These are phyloP conservation scores for Kuraishia capsulata DNA, from an alignment of 805 yeast species.

Conservation along the genomic window DNA sequence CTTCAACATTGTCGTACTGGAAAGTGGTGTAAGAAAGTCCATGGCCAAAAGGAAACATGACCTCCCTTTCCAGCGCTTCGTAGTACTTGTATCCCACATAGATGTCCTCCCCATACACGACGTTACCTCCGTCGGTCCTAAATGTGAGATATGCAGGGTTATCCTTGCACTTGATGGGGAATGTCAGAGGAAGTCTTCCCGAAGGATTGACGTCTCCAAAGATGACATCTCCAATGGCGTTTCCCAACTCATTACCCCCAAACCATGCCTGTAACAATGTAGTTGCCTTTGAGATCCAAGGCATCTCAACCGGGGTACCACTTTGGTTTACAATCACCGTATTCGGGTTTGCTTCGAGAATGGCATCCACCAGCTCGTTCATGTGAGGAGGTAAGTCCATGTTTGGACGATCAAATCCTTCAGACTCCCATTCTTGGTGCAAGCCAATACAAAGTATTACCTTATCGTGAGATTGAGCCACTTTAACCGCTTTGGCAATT, in stretches of 20 bases:
- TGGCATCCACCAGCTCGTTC: slow-evolving; percentile 33
- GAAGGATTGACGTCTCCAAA: slow-evolving; percentile 54
- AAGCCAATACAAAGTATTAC: slow-evolving; percentile 44
- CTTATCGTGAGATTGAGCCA: slow-evolving; percentile 43
- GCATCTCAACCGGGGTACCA: slow-evolving; percentile 55
- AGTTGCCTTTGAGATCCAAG: slow-evolving; percentile 35
- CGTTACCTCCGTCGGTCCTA: slow-evolving; percentile 41
- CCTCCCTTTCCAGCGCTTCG: slow-evolving; percentile 39
- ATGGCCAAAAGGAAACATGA: slow-evolving; percentile 51
- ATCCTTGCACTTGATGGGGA: slow-evolving; percentile 42
- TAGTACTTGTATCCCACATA: slow-evolving; percentile 56
- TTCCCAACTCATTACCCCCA: slow-evolving; percentile 51
- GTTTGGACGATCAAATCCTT: slow-evolving; percentile 44
- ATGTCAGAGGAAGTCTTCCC: slow-evolving; percentile 49
- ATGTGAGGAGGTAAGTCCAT: slow-evolving; percentile 43
- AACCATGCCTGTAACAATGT: slow-evolving; percentile 45
- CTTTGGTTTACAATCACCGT: slow-evolving; percentile 47
- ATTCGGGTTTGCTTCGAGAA: slow-evolving; percentile 37
- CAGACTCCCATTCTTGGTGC: slow-evolving; percentile 48
- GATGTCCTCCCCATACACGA: slow-evolving; percentile 56
- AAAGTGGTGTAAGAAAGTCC: slow-evolving; percentile 56
- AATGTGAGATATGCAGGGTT: slow-evolving; percentile 49
- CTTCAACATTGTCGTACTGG: slow-evolving; percentile 27
- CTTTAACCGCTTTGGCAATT: slow-evolving; percentile 31
- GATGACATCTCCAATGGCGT: slow-evolving; percentile 49